Conservation (phyloP, 2,329 filamentous ascomycete genomes). For the Stachybotrys echinatus region DNA sequence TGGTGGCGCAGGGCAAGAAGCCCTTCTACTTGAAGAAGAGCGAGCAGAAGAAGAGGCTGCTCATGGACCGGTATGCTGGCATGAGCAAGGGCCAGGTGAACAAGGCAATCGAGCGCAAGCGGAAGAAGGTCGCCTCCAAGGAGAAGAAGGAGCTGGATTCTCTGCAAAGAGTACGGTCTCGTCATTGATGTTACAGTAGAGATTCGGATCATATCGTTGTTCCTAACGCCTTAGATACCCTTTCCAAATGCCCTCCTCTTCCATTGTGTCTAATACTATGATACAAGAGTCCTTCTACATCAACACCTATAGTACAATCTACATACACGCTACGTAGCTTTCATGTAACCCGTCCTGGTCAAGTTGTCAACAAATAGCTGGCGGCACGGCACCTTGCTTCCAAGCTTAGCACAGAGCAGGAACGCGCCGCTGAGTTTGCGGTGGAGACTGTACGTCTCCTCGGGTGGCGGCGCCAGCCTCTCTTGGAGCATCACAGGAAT, state of each 20-base stretch:
- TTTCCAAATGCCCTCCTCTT: neutral
- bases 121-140: slow-evolving; percentile 83
- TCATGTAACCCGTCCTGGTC: slow-evolving; percentile 24
- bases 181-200: neutral
- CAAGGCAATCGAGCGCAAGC: slow-evolving; percentile 75
- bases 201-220: neutral
- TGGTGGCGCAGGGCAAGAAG: slow-evolving; percentile 81
- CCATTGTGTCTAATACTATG: neutral
- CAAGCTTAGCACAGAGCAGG: slow-evolving; percentile 79
- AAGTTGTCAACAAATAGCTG: slow-evolving; percentile 67
- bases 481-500: slow-evolving; percentile 94
- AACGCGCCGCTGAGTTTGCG: slow-evolving; percentile 95
- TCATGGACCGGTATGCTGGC: slow-evolving; percentile 72
- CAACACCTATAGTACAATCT: neutral
- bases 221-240: neutral
- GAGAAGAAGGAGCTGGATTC: slow-evolving; percentile 70
- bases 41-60: slow-evolving; percentile 81
- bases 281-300: neutral
- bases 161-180: slow-evolving; percentile 22
- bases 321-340: neutral
- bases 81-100: slow-evolving; percentile 85
- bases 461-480: slow-evolving; percentile 81
- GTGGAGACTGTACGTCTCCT: slow-evolving; percentile 95
- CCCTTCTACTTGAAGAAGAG: slow-evolving; percentile 91
- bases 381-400: slow-evolving; percentile 75